These are phyloP conservation scores for Phoma sp. DNA, from an alignment of 2,329 filamentous ascomycete species.

Conservation along the genomic window DNA sequence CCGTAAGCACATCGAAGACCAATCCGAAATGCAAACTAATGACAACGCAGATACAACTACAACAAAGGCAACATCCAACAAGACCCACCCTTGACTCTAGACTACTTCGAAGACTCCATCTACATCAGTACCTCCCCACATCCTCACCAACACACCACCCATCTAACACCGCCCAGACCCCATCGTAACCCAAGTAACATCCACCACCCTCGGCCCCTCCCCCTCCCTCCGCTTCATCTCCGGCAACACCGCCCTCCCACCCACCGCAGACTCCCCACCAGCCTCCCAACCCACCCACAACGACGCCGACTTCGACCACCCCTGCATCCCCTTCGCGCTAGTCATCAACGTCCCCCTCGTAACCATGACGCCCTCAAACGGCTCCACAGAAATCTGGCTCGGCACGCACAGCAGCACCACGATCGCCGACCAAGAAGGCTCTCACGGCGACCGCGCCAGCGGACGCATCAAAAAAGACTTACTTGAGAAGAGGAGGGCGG, in stretches of 20 bases:
- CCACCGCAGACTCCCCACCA: constrained; percentile 49
- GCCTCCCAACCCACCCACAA: constrained; percentile 45
- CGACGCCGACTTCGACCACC: constrained; percentile 46
- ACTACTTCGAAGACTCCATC: constrained; percentile 51
- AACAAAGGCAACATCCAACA: constrained; percentile 70
- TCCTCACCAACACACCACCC: constrained; percentile 14
- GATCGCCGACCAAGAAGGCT: constrained; percentile 40
- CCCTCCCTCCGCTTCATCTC: constrained; percentile 45
- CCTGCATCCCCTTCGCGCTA: constrained; percentile 53
- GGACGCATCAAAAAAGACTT: constrained; percentile 38
- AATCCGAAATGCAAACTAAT: neutral
- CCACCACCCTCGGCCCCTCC: constrained; percentile 50
- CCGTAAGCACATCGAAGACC: constrained; percentile 31
- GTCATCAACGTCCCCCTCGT: constrained; percentile 59
- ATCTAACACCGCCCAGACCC: constrained; percentile 51
- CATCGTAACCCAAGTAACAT: constrained; percentile 64
- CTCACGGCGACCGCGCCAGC: constrained; percentile 51
- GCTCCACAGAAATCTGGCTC: constrained; percentile 60
- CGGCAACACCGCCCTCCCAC: constrained; percentile 53
- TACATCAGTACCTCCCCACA: constrained; percentile 59
- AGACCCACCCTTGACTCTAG: constrained; percentile 61
- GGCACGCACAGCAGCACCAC: constrained; percentile 55
- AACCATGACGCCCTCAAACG: constrained; percentile 55
- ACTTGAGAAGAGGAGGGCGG: constrained; percentile 26
- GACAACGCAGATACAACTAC: constrained; percentile 61